Evolutionary conservation across 768 basidiomycete genomes (phyloP).

Genomic region (Cystofilobasidium bisporidii): DNA sequence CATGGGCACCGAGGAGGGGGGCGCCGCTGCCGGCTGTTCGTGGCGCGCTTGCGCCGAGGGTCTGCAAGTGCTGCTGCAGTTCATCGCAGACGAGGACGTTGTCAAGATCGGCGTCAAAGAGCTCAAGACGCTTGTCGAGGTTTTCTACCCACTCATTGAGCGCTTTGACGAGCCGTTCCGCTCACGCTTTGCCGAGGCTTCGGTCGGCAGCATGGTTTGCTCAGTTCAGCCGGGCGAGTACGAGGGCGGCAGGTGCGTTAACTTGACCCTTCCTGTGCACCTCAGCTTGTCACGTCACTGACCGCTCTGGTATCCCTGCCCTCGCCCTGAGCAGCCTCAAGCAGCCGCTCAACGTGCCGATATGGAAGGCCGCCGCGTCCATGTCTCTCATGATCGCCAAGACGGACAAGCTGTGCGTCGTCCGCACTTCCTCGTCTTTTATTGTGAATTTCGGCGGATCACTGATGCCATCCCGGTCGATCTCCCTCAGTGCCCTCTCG

Average conservation of each 20-base stretch:
- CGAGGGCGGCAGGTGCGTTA: slow-evolving; percentile 41
- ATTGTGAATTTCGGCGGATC: too few relatives aligned
- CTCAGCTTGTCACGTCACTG: neutral
- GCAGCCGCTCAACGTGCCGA: slow-evolving; percentile 78
- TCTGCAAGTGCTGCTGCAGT: slow-evolving; percentile 71
- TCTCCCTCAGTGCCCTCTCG: slow-evolving; percentile 60
- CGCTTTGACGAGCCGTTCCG: slow-evolving; percentile 12
- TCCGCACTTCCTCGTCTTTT: neutral
- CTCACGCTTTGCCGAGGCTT: neutral
- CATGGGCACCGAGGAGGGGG: slow-evolving; percentile 36
- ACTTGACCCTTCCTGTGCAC: slow-evolving; percentile 47
- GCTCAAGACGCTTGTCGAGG: slow-evolving; percentile 58
- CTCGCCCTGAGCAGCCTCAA: slow-evolving; percentile 46
- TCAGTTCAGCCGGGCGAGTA: slow-evolving; percentile 52
- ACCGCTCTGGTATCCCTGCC: neutral
- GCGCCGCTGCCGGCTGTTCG: slow-evolving; percentile 36
- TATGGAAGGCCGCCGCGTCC: slow-evolving; percentile 88
- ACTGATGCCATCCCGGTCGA: neutral
- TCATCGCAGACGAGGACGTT: slow-evolving; percentile 56
- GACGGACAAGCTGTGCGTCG: slow-evolving; percentile 74
- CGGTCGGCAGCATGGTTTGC: slow-evolving; percentile 16
- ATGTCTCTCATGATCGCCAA: slow-evolving; percentile 91
- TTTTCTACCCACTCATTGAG: slow-evolving; percentile 61
- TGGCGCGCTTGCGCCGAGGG: slow-evolving; percentile 67
- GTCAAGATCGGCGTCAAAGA: slow-evolving; percentile 51